Evolutionary conservation across 108 stramenopile genomes (phyloP).

Genomic region (Discostella stelligeroides): DNA sequence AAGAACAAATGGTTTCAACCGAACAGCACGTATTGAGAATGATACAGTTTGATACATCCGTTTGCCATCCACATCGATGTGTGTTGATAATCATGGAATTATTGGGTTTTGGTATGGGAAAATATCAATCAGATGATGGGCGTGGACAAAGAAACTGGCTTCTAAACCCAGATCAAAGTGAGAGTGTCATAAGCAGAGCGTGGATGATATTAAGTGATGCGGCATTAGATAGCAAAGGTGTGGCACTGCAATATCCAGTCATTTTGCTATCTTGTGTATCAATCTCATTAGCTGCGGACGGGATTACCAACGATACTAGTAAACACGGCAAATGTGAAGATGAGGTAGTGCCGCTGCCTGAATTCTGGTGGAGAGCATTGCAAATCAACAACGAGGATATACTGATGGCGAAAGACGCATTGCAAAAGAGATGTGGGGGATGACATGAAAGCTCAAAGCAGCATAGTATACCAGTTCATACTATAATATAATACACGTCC

Average conservation of each 20-base stretch:
- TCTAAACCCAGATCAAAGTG: constrained; percentile 28
- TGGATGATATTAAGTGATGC: constrained; percentile 61
- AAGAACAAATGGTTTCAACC: constrained; percentile 64
- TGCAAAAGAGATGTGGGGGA: background rate
- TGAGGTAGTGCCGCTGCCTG: constrained; percentile 13
- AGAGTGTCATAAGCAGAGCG: constrained; percentile 30
- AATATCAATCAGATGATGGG: background rate
- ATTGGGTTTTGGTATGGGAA: constrained; percentile 34
- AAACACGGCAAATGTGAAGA: background rate
- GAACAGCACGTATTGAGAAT: constrained; percentile 76
- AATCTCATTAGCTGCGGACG: constrained; percentile 54
- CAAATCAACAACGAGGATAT: constrained; percentile 32
- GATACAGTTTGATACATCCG: constrained; percentile 74
- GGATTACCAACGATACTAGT: background rate
- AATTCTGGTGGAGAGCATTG: constrained; percentile 42
- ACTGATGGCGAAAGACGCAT: constrained; percentile 10
- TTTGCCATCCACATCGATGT: constrained; percentile 78
- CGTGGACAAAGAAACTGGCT: constrained; percentile 13
- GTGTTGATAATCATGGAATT: constrained; percentile 53
- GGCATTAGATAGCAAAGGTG: constrained; percentile 45
- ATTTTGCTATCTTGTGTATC: constrained; percentile 58
- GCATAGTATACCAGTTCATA: background rate
- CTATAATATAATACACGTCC: background rate
- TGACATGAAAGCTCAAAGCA: background rate
- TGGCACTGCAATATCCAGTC: constrained; percentile 45